phyloP scores from a whole-genome alignment of 257 asterid genomes.

The Handroanthus guayacan region DNA sequence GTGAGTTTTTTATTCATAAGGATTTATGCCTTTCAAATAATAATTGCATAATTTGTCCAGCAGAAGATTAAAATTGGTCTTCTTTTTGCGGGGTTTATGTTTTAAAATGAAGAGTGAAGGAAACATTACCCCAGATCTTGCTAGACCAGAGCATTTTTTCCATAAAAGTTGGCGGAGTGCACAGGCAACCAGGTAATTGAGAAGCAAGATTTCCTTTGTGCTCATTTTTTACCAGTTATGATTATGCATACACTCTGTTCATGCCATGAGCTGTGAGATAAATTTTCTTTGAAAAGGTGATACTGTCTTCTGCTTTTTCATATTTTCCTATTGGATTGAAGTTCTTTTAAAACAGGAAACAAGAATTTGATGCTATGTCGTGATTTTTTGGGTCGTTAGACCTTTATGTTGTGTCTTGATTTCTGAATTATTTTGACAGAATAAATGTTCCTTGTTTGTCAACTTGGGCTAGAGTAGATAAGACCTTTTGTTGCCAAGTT shows the following conservation, averaged over 20 bases:
- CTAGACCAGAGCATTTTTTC: conserved; percentile 33
- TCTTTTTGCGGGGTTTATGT: conserved; percentile 29
- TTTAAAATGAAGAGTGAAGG: conserved; percentile 31
- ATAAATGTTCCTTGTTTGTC: no score
- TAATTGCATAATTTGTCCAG: conserved; percentile 1
- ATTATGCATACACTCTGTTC: no score
- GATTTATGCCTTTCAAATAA: conserved; percentile 24
- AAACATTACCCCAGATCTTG: conserved; percentile 26
- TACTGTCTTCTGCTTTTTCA: no score
- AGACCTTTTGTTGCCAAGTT: no score
- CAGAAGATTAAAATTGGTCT: conserved; percentile 34
- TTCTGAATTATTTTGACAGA: no score
- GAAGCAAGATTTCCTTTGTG: neutral
- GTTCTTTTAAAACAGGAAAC: neutral
- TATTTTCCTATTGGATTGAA: neutral
- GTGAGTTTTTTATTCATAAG: conserved; percentile 29
- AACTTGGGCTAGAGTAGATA: no score
- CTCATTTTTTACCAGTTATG: neutral
- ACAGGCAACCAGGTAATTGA: neutral
- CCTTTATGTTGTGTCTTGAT: no score
- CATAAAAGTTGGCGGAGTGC: neutral
- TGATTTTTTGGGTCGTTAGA: neutral
- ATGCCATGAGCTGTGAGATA: no score
- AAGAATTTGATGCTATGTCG: neutral
- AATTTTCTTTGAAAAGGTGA: neutral